Evolutionary conservation across 2,329 filamentous ascomycete genomes (phyloP).

Genomic region (Colletotrichum siamense): DNA sequence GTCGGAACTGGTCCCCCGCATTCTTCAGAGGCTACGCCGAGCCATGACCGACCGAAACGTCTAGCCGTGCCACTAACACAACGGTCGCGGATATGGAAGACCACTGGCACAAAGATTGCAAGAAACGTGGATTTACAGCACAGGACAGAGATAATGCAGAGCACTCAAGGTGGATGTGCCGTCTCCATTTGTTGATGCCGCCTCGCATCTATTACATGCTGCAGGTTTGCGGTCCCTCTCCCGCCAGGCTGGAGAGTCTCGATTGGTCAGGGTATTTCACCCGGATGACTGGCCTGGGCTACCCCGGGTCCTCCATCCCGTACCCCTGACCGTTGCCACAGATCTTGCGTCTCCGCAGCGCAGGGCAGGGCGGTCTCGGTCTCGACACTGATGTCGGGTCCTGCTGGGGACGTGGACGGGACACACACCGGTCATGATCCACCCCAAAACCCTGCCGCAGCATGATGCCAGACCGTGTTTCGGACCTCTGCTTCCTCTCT

Average conservation of each 20-base stretch:
- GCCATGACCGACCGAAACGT: background rate
- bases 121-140: background rate
- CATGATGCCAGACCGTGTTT: background rate
- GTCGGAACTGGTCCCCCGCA: background rate
- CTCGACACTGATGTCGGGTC: background rate
- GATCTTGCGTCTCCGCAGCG: background rate
- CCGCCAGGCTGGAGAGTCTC: background rate
- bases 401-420: background rate
- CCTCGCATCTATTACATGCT: background rate
- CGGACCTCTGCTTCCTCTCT: background rate
- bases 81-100: background rate
- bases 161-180: background rate
- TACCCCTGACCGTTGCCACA: background rate
- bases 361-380: background rate
- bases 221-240: background rate
- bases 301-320: conserved; percentile 1
- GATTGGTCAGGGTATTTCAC: background rate
- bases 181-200: background rate
- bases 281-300: background rate
- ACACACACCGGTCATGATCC: background rate
- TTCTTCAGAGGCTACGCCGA: background rate
- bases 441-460: background rate
- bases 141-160: background rate
- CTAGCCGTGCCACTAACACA: background rate
- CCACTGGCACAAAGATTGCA: background rate